Conservation (phyloP, 495 filamentous ascomycete species). For the Beverwykella pulmonaria region DNA sequence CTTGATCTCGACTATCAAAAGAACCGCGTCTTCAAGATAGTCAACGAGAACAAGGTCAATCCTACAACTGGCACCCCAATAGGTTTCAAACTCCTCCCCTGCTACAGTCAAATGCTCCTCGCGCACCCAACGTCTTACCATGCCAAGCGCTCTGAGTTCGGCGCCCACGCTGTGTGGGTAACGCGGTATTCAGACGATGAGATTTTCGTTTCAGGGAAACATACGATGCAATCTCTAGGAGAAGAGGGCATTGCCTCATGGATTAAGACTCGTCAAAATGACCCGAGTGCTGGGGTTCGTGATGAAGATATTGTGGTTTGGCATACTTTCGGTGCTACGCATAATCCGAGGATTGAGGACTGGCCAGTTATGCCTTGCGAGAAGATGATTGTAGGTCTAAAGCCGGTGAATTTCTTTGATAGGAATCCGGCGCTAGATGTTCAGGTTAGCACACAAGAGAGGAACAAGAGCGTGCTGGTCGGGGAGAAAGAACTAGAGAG, state of each 20-base stretch:
- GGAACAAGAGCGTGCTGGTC: constrained; percentile 38
- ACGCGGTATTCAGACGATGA: constrained; percentile 39
- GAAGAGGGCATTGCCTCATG: constrained; percentile 26
- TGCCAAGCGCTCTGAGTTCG: constrained; percentile 34
- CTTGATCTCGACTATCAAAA: constrained; percentile 31
- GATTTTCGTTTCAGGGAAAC: constrained; percentile 30
- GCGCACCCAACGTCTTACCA: constrained; percentile 27
- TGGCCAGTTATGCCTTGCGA: constrained; percentile 42
- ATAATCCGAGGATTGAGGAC: constrained; percentile 42
- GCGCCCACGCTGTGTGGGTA: constrained; percentile 40
- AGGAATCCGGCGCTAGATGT: constrained; percentile 41
- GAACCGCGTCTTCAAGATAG: constrained; percentile 40
- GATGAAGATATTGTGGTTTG: constrained; percentile 41
- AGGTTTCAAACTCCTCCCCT: constrained; percentile 42
- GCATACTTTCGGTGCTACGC: constrained; percentile 40
- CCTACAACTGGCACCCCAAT: constrained; percentile 35
- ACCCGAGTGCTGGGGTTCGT: not conserved
- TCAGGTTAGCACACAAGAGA: constrained; percentile 24
- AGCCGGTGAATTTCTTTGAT: constrained; percentile 41
- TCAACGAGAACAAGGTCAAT: constrained; percentile 36
- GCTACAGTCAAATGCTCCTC: constrained; percentile 37
- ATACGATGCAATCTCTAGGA: constrained; percentile 37
- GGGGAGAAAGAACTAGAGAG: constrained; percentile 15
- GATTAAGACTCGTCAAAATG: constrained; percentile 18
- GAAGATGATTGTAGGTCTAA: constrained; percentile 37